phyloP scores from a whole-genome alignment of 768 basidiomycete genomes.

The Suillus lakei region DNA sequence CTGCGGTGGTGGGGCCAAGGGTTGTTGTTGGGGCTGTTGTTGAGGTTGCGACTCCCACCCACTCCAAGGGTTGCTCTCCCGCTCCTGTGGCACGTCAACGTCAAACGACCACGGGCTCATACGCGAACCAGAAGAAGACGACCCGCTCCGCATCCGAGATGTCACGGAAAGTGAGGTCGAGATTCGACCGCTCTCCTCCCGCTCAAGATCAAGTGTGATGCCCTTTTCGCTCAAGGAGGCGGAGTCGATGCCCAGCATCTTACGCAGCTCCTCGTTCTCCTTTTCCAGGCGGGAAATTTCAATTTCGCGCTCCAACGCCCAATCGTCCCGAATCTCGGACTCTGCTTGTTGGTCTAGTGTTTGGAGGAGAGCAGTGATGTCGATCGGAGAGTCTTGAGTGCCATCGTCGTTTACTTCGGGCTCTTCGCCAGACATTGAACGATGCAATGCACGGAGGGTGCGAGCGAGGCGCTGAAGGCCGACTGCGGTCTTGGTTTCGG shows the following conservation, averaged over 20 bases:
- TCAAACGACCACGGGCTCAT: conserved; percentile 35
- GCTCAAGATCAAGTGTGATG: conserved; percentile 50
- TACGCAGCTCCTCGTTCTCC: conserved; percentile 83
- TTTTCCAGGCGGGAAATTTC: conserved; percentile 83
- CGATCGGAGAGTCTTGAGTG: conserved; percentile 39
- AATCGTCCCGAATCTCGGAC: conserved; percentile 63
- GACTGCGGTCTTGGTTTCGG: conserved; percentile 61
- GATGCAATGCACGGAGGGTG: conserved; percentile 72
- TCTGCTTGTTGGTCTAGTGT: conserved; percentile 46
- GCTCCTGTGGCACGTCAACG: conserved; percentile 33
- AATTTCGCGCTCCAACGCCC: conserved; percentile 85
- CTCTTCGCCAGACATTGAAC: conserved; percentile 69
- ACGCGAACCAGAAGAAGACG: conserved; percentile 26
- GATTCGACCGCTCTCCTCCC: conserved; percentile 50
- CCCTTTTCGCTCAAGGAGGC: conserved; percentile 56
- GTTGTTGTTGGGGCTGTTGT: conserved; percentile 4
- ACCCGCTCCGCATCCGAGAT: conserved; percentile 31
- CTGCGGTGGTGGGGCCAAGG: conserved; percentile 22
- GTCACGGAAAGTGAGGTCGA: conserved; percentile 25
- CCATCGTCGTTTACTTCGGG: conserved; percentile 32
- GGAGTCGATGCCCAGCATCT: conserved; percentile 75
- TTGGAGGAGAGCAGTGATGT: conserved; percentile 49
- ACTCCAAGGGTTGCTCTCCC: conserved; percentile 21
- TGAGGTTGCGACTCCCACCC: conserved; percentile 27
- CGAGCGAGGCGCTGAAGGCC: conserved; percentile 76